Evolutionary conservation across 192 early-diverging fungal species (phyloP).

Genomic region (Backusella sp.): DNA sequence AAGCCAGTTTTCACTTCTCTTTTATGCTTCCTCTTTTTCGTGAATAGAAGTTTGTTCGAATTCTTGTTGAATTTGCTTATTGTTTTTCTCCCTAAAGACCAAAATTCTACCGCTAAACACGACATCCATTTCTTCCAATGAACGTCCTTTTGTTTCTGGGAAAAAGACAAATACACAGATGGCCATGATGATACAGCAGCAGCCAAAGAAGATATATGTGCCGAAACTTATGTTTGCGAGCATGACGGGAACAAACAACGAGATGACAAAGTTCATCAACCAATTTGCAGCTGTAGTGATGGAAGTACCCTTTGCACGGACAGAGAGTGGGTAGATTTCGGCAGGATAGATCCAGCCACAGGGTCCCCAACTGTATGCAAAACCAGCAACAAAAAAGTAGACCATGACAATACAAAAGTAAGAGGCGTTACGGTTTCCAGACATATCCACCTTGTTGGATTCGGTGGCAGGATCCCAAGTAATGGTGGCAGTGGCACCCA

Average conservation of each 20-base stretch:
- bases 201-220: constrained; percentile 72
- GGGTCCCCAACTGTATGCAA: constrained; percentile 89
- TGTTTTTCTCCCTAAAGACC: constrained; percentile 5
- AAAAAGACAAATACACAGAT: constrained; percentile 65
- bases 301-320: constrained; percentile 84
- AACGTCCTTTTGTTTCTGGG: constrained; percentile 81
- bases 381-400: constrained; percentile 58
- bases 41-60: background rate
- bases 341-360: constrained; percentile 88
- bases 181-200: constrained; percentile 53
- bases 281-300: constrained; percentile 87
- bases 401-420: constrained; percentile 51
- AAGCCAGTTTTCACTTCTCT: background rate
- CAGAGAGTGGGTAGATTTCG: constrained; percentile 87
- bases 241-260: constrained; percentile 69
- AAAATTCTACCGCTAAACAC: constrained; percentile 51
- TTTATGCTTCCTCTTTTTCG: background rate
- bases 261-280: constrained; percentile 79
- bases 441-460: constrained; percentile 24
- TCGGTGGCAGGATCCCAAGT: constrained; percentile 21
- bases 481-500: constrained; percentile 40
- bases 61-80: background rate
- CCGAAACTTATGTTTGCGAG: constrained; percentile 58
- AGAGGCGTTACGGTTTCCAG: constrained; percentile 18
- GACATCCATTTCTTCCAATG: constrained; percentile 88